phyloP scores from a whole-genome alignment of 345 rosid species.

The Boechera retrofracta region DNA sequence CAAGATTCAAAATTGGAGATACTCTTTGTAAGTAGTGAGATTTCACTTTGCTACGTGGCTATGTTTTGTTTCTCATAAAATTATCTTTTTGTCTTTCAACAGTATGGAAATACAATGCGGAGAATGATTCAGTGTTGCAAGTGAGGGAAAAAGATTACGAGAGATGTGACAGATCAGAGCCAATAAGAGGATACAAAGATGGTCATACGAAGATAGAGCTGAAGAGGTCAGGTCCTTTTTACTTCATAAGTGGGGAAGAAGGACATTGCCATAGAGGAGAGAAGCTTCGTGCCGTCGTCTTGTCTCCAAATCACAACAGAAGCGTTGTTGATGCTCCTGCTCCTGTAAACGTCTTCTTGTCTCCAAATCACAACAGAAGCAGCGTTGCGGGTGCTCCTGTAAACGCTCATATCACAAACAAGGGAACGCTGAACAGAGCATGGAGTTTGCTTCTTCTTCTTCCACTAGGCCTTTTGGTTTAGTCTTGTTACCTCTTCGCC shows the following conservation, averaged over 20 bases:
- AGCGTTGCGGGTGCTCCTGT: slow-evolving; percentile 24
- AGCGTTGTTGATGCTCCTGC: slow-evolving; percentile 14
- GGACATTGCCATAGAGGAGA: slow-evolving; percentile 65
- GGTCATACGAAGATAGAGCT: slow-evolving; percentile 63
- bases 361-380: slow-evolving; percentile 37
- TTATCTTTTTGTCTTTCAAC: not conserved
- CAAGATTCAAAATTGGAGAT: slow-evolving; percentile 47
- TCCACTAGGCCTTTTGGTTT: slow-evolving; percentile 32
- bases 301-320: slow-evolving; percentile 45
- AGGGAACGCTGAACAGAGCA: slow-evolving; percentile 24
- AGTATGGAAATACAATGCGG: slow-evolving; percentile 60
- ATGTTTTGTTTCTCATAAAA: slow-evolving; percentile 11
- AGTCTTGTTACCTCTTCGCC: slow-evolving; percentile 13
- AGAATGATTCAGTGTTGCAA: slow-evolving; percentile 62
- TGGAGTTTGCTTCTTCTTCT: slow-evolving; percentile 3
- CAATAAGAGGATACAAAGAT: slow-evolving; percentile 61
- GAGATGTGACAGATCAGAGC: slow-evolving; percentile 62
- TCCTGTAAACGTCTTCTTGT: slow-evolving; percentile 41
- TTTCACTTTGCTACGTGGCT: not conserved
- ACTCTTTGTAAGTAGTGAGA: slow-evolving; percentile 38
- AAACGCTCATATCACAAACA: slow-evolving; percentile 12
- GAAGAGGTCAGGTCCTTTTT: slow-evolving; percentile 62
- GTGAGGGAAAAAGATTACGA: slow-evolving; percentile 58
- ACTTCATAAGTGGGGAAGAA: slow-evolving; percentile 70
- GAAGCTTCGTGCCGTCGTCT: slow-evolving; percentile 61